These are phyloP conservation scores for Kockovaella imperatae DNA, from an alignment of 768 basidiomycete genomes.

Conservation along the genomic window DNA sequence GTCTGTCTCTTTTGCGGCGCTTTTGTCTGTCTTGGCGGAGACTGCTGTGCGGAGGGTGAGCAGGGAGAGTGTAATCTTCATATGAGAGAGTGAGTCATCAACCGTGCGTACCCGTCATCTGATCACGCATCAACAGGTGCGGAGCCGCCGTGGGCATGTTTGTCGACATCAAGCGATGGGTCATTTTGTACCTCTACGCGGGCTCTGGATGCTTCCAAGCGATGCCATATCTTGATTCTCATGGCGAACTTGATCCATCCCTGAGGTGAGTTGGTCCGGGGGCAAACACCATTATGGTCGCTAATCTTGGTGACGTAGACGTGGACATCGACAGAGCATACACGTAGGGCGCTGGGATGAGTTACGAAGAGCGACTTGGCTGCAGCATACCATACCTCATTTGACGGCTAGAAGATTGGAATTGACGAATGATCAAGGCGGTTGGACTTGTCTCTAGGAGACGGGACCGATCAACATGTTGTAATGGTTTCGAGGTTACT, in stretches of 20 bases:
- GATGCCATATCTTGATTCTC: conserved; percentile 86
- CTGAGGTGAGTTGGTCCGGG: conserved; percentile 58
- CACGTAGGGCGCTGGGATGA: conserved; percentile 85
- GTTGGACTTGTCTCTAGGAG: conserved; percentile 90
- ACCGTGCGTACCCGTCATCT: background rate
- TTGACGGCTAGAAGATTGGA: conserved; percentile 83
- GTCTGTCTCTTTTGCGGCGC: conserved; percentile 86
- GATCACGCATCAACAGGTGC: conserved; percentile 54
- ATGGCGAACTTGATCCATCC: conserved; percentile 85
- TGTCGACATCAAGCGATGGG: conserved; percentile 85
- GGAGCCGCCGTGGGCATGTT: conserved; percentile 82
- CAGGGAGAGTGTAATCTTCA: conserved; percentile 94
- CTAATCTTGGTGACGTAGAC: conserved; percentile 51
- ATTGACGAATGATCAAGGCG: conserved; percentile 76
- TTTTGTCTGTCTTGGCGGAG: conserved; percentile 79
- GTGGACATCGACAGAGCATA: conserved; percentile 79
- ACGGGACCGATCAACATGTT: too few species aligned
- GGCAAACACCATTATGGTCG: background rate
- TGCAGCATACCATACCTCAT: conserved; percentile 81
- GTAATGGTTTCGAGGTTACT: too few species aligned
- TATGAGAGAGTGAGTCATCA: conserved; percentile 69
- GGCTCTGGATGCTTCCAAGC: conserved; percentile 79
- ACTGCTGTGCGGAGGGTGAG: conserved; percentile 67
- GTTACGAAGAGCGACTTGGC: conserved; percentile 71
- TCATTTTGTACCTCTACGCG: conserved; percentile 78